Evolutionary conservation across 1,284 basidiomycete species (phyloP).

Genomic region (Takashimella tepidaria): DNA sequence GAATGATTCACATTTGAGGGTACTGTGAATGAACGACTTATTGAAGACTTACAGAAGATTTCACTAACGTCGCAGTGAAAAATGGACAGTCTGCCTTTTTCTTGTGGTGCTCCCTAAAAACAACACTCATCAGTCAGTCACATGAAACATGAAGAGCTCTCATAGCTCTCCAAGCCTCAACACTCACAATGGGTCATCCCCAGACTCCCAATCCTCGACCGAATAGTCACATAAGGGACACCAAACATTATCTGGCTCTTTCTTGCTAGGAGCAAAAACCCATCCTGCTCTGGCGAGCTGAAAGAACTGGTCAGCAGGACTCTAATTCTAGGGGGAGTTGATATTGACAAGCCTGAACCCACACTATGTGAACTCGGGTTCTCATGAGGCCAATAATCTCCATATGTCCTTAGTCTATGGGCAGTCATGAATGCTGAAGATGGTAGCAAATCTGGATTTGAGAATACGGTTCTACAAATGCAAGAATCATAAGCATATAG

Average conservation of each 20-base stretch:
- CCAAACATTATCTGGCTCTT: conserved; percentile 63
- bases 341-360: conserved; percentile 19
- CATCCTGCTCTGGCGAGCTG: conserved; percentile 82
- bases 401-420: conserved; percentile 64
- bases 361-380: conserved; percentile 65
- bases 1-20: background rate
- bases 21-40: conserved; percentile 4
- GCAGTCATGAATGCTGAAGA: conserved; percentile 62
- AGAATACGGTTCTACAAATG: conserved; percentile 56
- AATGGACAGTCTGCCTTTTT: conserved; percentile 41
- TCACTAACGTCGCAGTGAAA: conserved; percentile 30
- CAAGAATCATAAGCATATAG: background rate
- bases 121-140: too few species aligned
- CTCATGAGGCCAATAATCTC: conserved; percentile 68
- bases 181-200: conserved; percentile 65
- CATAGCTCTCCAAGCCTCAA: background rate
- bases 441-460: conserved; percentile 59
- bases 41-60: background rate
- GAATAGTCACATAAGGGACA: conserved; percentile 72
- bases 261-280: conserved; percentile 60
- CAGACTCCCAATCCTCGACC: conserved; percentile 71
- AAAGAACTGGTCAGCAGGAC: background rate
- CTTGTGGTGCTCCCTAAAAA: conserved; percentile 30
- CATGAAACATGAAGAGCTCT: conserved; percentile 14
- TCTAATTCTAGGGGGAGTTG: too few species aligned